These are phyloP conservation scores for Larix kaempferi DNA, from an alignment of 75 land plant species.

Conservation along the genomic window DNA sequence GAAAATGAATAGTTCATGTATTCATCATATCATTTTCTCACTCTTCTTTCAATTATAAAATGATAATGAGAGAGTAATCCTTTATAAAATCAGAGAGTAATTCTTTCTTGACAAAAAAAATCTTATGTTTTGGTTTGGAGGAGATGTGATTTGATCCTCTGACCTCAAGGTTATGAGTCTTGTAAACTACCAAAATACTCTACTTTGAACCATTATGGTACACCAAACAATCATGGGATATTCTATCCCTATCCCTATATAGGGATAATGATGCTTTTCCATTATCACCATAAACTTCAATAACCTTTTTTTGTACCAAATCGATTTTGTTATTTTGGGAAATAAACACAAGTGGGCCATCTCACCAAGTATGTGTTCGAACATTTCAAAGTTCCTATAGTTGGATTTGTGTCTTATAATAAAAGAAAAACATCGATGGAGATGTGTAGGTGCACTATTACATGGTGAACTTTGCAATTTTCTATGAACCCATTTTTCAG, in stretches of 20 bases:
- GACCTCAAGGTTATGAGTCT: not conserved
- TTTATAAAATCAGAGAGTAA: too few species aligned
- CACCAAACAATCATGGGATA: not conserved
- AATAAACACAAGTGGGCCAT: not conserved
- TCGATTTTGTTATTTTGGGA: not conserved
- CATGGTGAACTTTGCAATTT: not conserved
- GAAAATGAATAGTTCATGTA: too few species aligned
- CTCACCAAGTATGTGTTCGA: not conserved
- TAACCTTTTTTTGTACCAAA: not conserved
- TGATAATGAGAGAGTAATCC: too few species aligned
- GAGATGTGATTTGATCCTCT: too few species aligned
- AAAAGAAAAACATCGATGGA: not conserved
- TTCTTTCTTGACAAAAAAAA: too few species aligned
- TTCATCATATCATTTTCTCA: too few species aligned
- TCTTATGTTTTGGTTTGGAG: too few species aligned
- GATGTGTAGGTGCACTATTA: not conserved
- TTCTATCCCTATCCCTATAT: not conserved
- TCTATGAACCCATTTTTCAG: slow-evolving; percentile 18
- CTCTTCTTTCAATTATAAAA: too few species aligned
- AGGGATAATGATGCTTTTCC: not conserved
- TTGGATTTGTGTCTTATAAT: not conserved
- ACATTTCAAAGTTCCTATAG: not conserved
- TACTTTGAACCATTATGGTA: not conserved
- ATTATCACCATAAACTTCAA: not conserved
- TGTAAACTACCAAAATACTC: not conserved